Conservation (phyloP, 2,329 filamentous ascomycete species). For the Pseudogymnoascus verrucosus region DNA sequence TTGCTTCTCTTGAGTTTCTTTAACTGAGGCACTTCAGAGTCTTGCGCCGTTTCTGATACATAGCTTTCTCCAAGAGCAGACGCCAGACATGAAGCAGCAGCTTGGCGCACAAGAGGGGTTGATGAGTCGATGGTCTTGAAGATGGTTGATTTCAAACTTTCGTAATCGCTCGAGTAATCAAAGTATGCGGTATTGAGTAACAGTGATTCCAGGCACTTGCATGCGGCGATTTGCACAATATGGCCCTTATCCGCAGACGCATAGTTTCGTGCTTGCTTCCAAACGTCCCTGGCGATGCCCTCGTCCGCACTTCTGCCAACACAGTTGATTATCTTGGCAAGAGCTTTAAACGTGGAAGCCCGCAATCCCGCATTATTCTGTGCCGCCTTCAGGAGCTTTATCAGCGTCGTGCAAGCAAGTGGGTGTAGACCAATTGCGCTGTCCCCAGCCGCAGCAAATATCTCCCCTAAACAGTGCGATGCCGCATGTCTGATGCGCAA, state of each 20-base stretch:
- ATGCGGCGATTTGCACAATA: conserved; percentile 71
- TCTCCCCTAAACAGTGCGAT: conserved; percentile 74
- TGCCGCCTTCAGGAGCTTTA: conserved; percentile 63
- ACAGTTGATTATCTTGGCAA: conserved; percentile 70
- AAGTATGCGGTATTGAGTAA: conserved; percentile 71
- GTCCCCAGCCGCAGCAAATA: conserved; percentile 88
- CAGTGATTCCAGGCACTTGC: conserved; percentile 68
- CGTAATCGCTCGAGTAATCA: conserved; percentile 81
- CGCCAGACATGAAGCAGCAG: conserved; percentile 77
- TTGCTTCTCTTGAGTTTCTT: conserved; percentile 69
- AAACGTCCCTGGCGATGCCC: conserved; percentile 74
- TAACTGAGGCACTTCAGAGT: conserved; percentile 46
- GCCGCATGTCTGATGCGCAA: conserved; percentile 78
- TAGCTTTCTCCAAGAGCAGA: conserved; percentile 77
- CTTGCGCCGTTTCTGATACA: conserved; percentile 48
- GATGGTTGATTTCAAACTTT: conserved; percentile 71
- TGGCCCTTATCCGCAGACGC: conserved; percentile 73
- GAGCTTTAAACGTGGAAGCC: conserved; percentile 65
- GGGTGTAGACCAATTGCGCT: conserved; percentile 80
- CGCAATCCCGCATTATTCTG: conserved; percentile 75
- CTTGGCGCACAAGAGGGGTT: conserved; percentile 68
- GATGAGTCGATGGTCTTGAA: conserved; percentile 83
- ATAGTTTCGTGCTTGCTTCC: conserved; percentile 79
- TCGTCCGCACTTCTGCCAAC: conserved; percentile 76
- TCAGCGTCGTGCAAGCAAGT: conserved; percentile 59